These are phyloP conservation scores for Xylariaceae sp. DNA, from an alignment of 2,329 filamentous ascomycete genomes.

Conservation along the genomic window DNA sequence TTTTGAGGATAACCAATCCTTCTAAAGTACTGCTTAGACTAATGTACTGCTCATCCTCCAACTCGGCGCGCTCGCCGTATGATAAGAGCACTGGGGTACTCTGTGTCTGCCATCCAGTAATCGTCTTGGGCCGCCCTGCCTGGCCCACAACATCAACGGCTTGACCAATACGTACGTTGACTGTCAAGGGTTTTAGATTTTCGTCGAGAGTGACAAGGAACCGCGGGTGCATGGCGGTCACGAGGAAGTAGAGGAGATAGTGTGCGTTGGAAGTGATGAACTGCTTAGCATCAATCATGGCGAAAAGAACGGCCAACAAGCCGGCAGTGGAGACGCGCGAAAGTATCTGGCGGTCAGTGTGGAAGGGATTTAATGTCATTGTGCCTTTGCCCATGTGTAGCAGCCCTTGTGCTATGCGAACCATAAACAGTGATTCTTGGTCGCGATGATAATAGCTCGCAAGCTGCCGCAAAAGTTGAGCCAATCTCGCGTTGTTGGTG, in stretches of 20 bases:
- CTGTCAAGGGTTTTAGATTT: constrained; percentile 84
- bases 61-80: constrained; percentile 92
- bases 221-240: constrained; percentile 92
- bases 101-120: constrained; percentile 99
- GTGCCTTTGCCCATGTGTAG: constrained; percentile 99
- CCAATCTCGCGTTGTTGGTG: constrained; percentile 95
- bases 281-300: constrained; percentile 92
- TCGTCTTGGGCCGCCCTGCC: constrained; percentile 95
- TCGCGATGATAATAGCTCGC: constrained; percentile 98
- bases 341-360: constrained; percentile 93
- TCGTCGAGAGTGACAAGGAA: constrained; percentile 97
- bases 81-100: constrained; percentile 94
- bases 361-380: constrained; percentile 94
- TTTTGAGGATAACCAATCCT: constrained; percentile 91
- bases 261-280: constrained; percentile 67
- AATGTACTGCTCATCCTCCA: constrained; percentile 97
- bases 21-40: constrained; percentile 87
- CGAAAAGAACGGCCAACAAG: constrained; percentile 82
- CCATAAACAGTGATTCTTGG: constrained; percentile 96
- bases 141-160: constrained; percentile 97
- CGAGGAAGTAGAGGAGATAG: constrained; percentile 95
- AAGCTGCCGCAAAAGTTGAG: constrained; percentile 87
- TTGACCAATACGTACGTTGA: constrained; percentile 96
- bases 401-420: constrained; percentile 94
- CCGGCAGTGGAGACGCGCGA: constrained; percentile 88